A percentile compares a stretch with the other conserved stretches of the same genome.
These are phyloP conservation scores for Coriolopsis trogii DNA, from an alignment of 1,284 basidiomycete genomes.

Conservation along the genomic window DNA sequence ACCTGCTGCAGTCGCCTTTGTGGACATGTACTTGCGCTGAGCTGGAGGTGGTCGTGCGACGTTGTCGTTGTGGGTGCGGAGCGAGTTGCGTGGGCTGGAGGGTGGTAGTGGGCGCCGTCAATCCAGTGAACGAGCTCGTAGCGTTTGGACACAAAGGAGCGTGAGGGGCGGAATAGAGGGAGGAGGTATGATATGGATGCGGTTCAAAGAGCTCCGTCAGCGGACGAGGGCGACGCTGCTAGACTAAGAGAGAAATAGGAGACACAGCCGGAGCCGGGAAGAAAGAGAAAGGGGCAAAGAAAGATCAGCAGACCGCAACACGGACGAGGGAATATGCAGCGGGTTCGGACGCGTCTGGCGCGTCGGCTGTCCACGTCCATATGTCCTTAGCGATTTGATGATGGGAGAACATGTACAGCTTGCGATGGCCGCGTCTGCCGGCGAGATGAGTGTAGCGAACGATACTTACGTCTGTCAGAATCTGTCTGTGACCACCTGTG, in stretches of 20 bases:
- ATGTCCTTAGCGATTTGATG: background rate
- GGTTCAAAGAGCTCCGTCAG: no score
- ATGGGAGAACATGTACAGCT: no score
- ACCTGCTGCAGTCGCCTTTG: constrained; percentile 3
- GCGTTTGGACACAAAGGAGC: no score
- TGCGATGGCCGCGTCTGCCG: no score
- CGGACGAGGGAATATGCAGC: background rate
- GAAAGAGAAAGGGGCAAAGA: constrained; percentile 6
- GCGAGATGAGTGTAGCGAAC: no score
- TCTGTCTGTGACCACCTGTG: no score
- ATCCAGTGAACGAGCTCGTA: no score
- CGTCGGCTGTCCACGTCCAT: background rate
- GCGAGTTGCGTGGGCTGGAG: background rate
- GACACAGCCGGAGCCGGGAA: background rate
- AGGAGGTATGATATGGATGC: constrained; percentile 3
- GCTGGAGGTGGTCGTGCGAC: background rate
- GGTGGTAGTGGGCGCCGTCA: no score
- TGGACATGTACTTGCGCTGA: background rate
- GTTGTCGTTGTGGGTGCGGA: background rate
- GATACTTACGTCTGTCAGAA: no score
- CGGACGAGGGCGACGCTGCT: no score
- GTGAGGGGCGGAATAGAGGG: background rate
- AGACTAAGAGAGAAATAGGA: constrained; percentile 2
- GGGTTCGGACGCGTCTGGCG: constrained; percentile 2
- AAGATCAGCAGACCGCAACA: constrained; percentile 1